phyloP scores from a whole-genome alignment of 164 flowering plant genomes.

The Piper betle region DNA sequence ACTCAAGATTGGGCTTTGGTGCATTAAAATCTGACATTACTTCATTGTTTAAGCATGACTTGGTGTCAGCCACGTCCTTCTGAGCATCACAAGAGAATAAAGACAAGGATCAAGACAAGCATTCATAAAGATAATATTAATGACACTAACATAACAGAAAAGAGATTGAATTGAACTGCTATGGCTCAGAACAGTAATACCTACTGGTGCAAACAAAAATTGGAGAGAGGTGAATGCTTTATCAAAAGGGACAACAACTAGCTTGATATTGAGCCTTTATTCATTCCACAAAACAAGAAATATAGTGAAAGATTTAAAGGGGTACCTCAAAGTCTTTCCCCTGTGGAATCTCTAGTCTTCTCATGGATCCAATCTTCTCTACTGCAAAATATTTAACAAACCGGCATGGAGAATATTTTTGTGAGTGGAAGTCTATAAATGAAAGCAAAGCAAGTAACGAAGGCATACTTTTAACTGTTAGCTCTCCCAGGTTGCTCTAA shows the following conservation, averaged over 20 bases:
- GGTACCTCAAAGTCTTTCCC: conserved; percentile 60
- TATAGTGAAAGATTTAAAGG: conserved; percentile 5
- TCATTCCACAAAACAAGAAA: neutral
- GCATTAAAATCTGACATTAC: conserved; percentile 50
- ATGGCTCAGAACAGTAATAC: no score
- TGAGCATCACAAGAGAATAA: conserved; percentile 1
- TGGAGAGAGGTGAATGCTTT: neutral
- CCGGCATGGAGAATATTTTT: conserved; percentile 30
- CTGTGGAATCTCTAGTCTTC: conserved; percentile 43
- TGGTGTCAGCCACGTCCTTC: conserved; percentile 43
- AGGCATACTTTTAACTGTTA: conserved; percentile 23
- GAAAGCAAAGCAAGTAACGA: conserved; percentile 29
- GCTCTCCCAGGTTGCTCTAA: conserved; percentile 17
- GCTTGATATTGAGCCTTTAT: neutral
- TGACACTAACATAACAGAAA: no score
- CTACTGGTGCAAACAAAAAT: no score
- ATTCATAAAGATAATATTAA: no score
- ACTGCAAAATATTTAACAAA: conserved; percentile 24
- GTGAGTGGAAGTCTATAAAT: conserved; percentile 62
- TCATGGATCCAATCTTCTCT: conserved; percentile 85
- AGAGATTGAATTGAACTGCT: no score
- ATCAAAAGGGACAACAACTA: no score
- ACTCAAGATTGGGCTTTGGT: conserved; percentile 77
- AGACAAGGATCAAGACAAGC: neutral
- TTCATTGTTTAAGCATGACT: conserved; percentile 37